phyloP scores from a whole-genome alignment of 139 green algal genomes.

The Closterium sp. region DNA sequence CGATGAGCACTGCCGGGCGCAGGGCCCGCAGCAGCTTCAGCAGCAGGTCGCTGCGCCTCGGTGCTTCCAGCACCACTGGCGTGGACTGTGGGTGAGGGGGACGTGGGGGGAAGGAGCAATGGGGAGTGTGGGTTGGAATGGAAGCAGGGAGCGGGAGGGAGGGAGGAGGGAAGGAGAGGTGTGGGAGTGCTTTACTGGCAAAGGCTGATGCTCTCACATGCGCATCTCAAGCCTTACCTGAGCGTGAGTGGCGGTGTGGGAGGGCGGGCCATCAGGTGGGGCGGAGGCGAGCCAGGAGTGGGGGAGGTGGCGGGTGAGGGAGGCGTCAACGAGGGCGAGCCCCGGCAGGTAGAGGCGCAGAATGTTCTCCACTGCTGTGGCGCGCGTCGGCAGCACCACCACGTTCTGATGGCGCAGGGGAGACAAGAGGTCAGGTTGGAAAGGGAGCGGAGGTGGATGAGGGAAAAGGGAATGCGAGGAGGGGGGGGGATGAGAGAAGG shows the following conservation, averaged over 20 bases:
- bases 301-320: constrained; percentile 10
- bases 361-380: constrained; percentile 25
- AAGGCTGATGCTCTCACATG: not conserved
- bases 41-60: constrained; percentile 17
- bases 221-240: not conserved
- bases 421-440: not conserved
- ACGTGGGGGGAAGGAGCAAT: not conserved
- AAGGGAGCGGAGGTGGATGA: not conserved
- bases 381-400: constrained; percentile 19
- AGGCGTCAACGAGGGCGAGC: constrained; percentile 33
- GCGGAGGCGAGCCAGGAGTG: constrained; percentile 1
- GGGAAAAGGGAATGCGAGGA: not conserved
- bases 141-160: not conserved
- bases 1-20: constrained; percentile 16
- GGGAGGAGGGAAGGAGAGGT: not conserved
- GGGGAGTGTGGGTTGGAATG: no score
- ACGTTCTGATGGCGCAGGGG: constrained; percentile 11
- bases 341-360: constrained; percentile 26
- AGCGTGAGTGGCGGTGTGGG: not conserved
- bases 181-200: not conserved
- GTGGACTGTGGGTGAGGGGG: not conserved
- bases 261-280: not conserved
- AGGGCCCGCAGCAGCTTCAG: constrained; percentile 13
- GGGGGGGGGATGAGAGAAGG: not conserved
- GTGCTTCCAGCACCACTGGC: constrained; percentile 35